A percentile compares a stretch with the other conserved stretches of the same genome.
Evolutionary conservation across 73 alveolate genomes (phyloP).

Genomic region (Durusdinium trenchii): DNA sequence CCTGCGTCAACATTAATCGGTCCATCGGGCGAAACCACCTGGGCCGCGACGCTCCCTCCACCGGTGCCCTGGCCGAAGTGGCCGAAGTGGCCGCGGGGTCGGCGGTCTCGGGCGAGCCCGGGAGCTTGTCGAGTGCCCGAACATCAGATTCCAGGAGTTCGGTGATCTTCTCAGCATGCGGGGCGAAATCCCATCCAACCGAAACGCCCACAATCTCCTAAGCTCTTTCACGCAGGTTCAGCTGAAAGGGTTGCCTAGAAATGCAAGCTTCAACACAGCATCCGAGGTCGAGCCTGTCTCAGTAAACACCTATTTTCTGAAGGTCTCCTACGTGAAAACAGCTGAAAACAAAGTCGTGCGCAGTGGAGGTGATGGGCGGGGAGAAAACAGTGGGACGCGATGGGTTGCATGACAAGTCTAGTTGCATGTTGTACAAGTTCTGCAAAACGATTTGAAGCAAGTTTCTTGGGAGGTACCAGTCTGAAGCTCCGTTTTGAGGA

Average conservation of each 20-base stretch:
- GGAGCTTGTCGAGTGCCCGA: neutral
- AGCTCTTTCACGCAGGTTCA: too few species aligned
- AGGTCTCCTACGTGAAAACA: too few species aligned
- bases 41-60: slow-evolving; percentile 7
- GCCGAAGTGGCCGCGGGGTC: neutral
- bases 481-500: neutral
- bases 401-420: neutral
- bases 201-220: slow-evolving; percentile 37
- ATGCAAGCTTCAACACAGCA: too few species aligned
- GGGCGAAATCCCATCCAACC: slow-evolving; percentile 4
- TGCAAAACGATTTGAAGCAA: neutral
- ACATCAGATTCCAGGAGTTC: neutral
- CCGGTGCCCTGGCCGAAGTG: too few species aligned
- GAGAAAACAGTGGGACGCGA: too few species aligned
- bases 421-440: neutral
- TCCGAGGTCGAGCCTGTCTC: too few species aligned
- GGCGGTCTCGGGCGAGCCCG: neutral
- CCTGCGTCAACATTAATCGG: neutral
- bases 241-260: neutral
- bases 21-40: neutral
- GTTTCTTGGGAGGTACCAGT: slow-evolving; percentile 20
- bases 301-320: too few species aligned
- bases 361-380: too few species aligned
- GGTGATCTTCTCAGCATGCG: neutral
- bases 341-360: too few species aligned